These are phyloP conservation scores for Diplocarpon rosae DNA, from an alignment of 2,329 filamentous ascomycete genomes.

Conservation along the genomic window DNA sequence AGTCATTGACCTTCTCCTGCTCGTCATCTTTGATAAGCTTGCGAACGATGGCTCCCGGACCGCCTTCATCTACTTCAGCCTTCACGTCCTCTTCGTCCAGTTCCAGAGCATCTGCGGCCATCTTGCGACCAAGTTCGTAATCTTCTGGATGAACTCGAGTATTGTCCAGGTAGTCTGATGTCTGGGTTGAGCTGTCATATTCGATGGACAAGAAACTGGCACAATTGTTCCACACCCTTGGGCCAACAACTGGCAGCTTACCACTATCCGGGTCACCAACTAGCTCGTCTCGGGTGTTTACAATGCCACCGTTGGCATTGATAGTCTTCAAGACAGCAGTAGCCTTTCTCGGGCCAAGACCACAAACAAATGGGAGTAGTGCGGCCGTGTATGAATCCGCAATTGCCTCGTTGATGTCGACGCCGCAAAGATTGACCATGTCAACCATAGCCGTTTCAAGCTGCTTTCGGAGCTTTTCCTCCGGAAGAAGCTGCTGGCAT, in stretches of 20 bases:
- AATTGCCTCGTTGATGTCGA: constrained; percentile 89
- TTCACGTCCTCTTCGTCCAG: constrained; percentile 97
- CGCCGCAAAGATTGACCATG: constrained; percentile 93
- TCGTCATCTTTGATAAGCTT: constrained; percentile 92
- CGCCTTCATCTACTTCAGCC: constrained; percentile 82
- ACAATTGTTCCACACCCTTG: constrained; percentile 91
- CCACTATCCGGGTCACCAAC: constrained; percentile 77
- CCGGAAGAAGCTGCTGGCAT: constrained; percentile 77
- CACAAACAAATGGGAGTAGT: constrained; percentile 80
- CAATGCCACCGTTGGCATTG: constrained; percentile 77
- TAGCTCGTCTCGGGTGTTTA: constrained; percentile 76
- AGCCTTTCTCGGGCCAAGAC: constrained; percentile 85
- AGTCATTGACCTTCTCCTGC: constrained; percentile 89
- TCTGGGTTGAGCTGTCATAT: constrained; percentile 70
- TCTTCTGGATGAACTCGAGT: constrained; percentile 97
- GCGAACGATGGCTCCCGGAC: constrained; percentile 79
- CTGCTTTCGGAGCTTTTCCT: constrained; percentile 76
- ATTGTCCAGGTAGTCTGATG: constrained; percentile 88
- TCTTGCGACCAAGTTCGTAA: constrained; percentile 95
- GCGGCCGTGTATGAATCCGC: constrained; percentile 73
- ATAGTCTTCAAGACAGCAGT: constrained; percentile 78
- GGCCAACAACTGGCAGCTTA: constrained; percentile 69
- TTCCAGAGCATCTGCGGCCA: constrained; percentile 93
- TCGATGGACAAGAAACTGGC: constrained; percentile 89
- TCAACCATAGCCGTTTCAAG: constrained; percentile 97